These are phyloP conservation scores for Syzygium oleosum DNA, from an alignment of 345 rosid species.

Conservation along the genomic window DNA sequence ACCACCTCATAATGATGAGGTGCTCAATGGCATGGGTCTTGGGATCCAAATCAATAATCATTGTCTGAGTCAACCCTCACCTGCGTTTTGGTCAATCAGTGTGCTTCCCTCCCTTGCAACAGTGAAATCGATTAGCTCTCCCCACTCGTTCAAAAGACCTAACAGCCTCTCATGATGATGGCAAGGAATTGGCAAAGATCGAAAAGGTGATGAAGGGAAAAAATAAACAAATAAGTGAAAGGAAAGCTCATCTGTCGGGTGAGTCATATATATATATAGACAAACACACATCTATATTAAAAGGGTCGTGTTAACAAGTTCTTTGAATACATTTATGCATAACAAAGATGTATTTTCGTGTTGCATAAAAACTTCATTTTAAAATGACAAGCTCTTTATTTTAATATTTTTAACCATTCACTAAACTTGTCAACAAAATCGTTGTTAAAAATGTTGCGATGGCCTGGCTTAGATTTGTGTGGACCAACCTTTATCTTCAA, in stretches of 20 bases:
- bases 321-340: not conserved
- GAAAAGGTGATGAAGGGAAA: not conserved
- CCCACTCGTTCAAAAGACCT: not conserved
- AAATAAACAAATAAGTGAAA: not conserved
- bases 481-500: not conserved
- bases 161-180: not conserved
- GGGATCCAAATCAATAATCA: not conserved
- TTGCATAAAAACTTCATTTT: not conserved
- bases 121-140: not conserved
- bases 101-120: not conserved
- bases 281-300: not conserved
- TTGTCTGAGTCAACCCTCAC: not conserved
- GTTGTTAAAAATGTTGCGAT: not conserved
- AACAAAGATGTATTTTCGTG: no score
- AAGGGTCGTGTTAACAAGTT: not conserved
- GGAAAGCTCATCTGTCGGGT: not conserved
- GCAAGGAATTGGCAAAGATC: not conserved
- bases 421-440: not conserved
- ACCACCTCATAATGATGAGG: slow-evolving; percentile 1
- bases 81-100: slow-evolving; percentile 2
- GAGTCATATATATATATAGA: not conserved
- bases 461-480: not conserved
- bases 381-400: not conserved
- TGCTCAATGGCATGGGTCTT: slow-evolving; percentile 1
- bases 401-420: not conserved